Evolutionary conservation across 371 early-diverging fungal genomes (phyloP), one percentile per base, ranked within the genome.

Genomic region (Actinomucor elegans): DNA sequence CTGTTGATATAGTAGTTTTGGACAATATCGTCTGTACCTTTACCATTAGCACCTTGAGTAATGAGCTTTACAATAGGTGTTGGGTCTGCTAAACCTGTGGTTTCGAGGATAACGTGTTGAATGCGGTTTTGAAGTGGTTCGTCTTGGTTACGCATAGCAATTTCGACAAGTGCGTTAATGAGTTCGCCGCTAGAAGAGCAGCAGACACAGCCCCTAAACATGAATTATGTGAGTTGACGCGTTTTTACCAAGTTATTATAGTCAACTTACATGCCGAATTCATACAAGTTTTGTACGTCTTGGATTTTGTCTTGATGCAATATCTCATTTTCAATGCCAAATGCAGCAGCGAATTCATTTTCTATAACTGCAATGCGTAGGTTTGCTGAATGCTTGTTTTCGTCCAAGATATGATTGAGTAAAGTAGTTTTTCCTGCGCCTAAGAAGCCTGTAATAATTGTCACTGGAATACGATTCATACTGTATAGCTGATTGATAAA

Each of bases 271-370:
- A 64, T 64, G 23, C 71, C 71, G 36, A 71, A 71, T 52, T 71
- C 71, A 55, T 71, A 71, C 28, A 71, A 47, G 17, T 52, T 64
- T 38, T 71, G 64, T 11, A 71, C 46, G 23, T 63, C 68, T 40
- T 55, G 53, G 1, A 48, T 58, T 18, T 59, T 56, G n/a, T 57
- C 60, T 29, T 55, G 49, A 26, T 66, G 57, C 20, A 71, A 17
- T 8, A 71, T 64, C 33, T 71, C 71, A 37, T 71, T 71, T 44
- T 71, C 75, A 14, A 71, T 62, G 9, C 75, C 75, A 52, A 75
- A 69, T 6, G 70, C 66, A 12, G 70, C 58, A 32, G 69, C 69
- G 53, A 70, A 70, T 32, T 70, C 69, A 52, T 70, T 70, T 35
- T 70, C 69, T 20, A 69, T 64, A 11, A 69, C 43, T n/a, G 61